phyloP scores from a whole-genome alignment of 371 early-diverging fungal genomes.

The Haplosporangium sp. region DNA sequence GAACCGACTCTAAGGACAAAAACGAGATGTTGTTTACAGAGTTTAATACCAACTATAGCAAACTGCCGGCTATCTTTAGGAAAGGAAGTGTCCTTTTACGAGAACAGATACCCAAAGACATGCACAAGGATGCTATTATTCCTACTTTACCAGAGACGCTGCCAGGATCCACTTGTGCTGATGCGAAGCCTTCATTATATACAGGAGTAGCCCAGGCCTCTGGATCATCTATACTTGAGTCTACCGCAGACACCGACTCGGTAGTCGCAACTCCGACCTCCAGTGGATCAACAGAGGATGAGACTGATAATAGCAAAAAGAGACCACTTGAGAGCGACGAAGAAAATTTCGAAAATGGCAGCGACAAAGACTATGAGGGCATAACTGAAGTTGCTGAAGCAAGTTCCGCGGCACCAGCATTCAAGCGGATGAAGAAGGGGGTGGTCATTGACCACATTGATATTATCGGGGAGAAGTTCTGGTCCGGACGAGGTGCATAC shows the following conservation, averaged over 20 bases:
- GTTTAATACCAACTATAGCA: constrained; percentile 91
- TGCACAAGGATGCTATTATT: constrained; percentile 37
- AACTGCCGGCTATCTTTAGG: constrained; percentile 79
- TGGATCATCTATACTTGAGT: neutral
- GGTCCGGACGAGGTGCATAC: constrained; percentile 66
- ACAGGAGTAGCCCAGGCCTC: neutral
- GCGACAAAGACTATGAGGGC: neutral
- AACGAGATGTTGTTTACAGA: constrained; percentile 89
- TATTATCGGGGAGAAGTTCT: constrained; percentile 90
- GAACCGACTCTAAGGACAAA: constrained; percentile 86
- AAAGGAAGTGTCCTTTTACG: constrained; percentile 89
- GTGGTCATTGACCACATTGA: constrained; percentile 78
- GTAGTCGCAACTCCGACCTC: neutral
- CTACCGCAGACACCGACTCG: neutral
- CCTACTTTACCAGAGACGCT: constrained; percentile 44
- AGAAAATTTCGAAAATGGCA: constrained; percentile 2
- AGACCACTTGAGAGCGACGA: constrained; percentile 8
- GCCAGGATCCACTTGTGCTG: constrained; percentile 41
- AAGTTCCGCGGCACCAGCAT: constrained; percentile 14
- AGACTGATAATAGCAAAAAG: constrained; percentile 6
- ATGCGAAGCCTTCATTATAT: constrained; percentile 5
- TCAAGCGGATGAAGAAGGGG: constrained; percentile 60
- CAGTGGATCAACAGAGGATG: neutral
- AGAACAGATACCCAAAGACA: constrained; percentile 57
- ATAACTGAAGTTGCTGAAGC: neutral